Percentiles rank a stretch among this genome's conserved stretches.
phyloP scores from a whole-genome alignment of 352 stramenopile species.

The Lagenidium giganteum region DNA sequence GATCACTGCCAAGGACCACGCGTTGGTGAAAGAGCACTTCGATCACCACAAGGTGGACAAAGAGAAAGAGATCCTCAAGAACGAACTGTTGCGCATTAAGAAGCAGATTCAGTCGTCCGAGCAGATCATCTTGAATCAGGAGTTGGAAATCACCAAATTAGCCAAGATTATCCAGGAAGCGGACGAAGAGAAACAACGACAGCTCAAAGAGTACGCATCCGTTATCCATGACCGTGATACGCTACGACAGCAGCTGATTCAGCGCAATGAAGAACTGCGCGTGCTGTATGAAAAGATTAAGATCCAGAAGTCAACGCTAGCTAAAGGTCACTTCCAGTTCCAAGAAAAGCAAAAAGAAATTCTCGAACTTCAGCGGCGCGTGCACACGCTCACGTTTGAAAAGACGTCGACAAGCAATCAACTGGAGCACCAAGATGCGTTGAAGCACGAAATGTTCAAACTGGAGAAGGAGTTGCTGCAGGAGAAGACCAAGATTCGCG shows the following conservation, averaged over 20 bases:
- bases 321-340: constrained; percentile 75
- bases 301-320: constrained; percentile 82
- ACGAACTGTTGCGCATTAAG: constrained; percentile 87
- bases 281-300: constrained; percentile 91
- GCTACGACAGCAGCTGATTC: constrained; percentile 82
- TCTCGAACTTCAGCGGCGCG: constrained; percentile 38
- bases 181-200: constrained; percentile 84
- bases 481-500: constrained; percentile 85
- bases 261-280: constrained; percentile 80
- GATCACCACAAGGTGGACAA: constrained; percentile 93
- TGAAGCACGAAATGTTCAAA: constrained; percentile 54
- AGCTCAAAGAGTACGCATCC: constrained; percentile 81
- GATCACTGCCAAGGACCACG: constrained; percentile 90
- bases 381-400: constrained; percentile 52
- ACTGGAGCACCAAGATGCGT: constrained; percentile 42
- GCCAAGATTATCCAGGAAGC: constrained; percentile 89
- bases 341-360: constrained; percentile 64
- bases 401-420: constrained; percentile 63
- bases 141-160: constrained; percentile 71
- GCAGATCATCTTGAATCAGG: constrained; percentile 88
- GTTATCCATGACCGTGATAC: constrained; percentile 87
- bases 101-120: constrained; percentile 89
- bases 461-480: constrained; percentile 74
- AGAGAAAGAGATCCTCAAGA: constrained; percentile 87
- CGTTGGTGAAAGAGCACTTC: constrained; percentile 92